These are phyloP conservation scores for Physcomitrium patens DNA, from an alignment of 225 moss, liverwort and hornwort species.

Conservation along the genomic window DNA sequence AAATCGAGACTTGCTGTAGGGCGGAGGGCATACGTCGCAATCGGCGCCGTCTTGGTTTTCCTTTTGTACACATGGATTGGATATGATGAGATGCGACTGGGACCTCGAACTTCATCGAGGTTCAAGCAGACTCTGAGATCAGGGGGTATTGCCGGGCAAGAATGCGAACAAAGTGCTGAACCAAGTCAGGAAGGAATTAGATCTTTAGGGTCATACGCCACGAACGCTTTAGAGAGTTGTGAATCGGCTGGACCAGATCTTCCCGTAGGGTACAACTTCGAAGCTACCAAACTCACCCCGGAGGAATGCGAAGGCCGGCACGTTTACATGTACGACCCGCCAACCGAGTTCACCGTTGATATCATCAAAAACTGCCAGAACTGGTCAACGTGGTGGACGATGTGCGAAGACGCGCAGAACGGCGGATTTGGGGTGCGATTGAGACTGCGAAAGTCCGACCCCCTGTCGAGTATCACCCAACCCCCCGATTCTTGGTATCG, in stretches of 20 bases:
- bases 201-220: too few relatives aligned
- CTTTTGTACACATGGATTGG: slow-evolving; percentile 34
- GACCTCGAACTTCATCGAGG: not conserved
- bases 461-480: slow-evolving; percentile 39
- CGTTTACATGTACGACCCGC: slow-evolving; percentile 68
- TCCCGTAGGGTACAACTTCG: not conserved
- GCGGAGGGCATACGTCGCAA: slow-evolving; percentile 31
- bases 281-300: not conserved
- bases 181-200: too few relatives aligned
- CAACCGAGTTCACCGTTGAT: slow-evolving; percentile 61
- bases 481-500: slow-evolving; percentile 63
- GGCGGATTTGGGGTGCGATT: slow-evolving; percentile 60
- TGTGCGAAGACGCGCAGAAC: slow-evolving; percentile 64
- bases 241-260: too few relatives aligned
- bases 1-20: slow-evolving; percentile 14
- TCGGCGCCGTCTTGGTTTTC: slow-evolving; percentile 19
- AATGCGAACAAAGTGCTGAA: too few relatives aligned
- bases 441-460: slow-evolving; percentile 22
- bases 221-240: too few relatives aligned
- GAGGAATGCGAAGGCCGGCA: slow-evolving; percentile 52
- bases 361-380: slow-evolving; percentile 57
- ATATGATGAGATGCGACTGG: slow-evolving; percentile 9
- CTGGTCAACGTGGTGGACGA: slow-evolving; percentile 27
- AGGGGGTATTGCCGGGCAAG: not conserved
- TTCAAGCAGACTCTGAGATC: not conserved